Evolutionary conservation across 768 basidiomycete genomes (phyloP).

Genomic region (Lactarius sp.): DNA sequence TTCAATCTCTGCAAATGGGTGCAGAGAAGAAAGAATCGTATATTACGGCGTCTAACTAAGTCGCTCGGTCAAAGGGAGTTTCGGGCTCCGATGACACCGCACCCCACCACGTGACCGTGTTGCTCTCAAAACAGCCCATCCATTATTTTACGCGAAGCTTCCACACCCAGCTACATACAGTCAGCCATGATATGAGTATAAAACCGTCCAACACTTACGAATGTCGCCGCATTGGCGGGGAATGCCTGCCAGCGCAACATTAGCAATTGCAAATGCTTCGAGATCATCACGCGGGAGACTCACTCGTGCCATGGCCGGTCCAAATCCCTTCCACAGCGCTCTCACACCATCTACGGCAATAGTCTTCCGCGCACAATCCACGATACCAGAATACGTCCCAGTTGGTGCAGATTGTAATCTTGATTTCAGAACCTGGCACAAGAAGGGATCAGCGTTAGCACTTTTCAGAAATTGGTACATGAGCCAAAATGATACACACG

Average conservation of each 20-base stretch:
- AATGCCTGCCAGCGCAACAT: slow-evolving; percentile 59
- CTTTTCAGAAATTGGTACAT: not conserved
- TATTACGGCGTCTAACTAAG: slow-evolving; percentile 1
- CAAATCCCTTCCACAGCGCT: slow-evolving; percentile 96
- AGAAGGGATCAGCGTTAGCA: not conserved
- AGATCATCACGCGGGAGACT: slow-evolving; percentile 29
- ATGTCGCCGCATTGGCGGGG: slow-evolving; percentile 94
- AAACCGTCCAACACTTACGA: slow-evolving; percentile 48
- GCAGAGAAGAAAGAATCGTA: slow-evolving; percentile 4
- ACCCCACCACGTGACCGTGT: slow-evolving; percentile 17
- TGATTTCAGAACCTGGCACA: slow-evolving; percentile 85
- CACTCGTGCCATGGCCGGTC: slow-evolving; percentile 92
- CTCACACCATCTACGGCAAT: slow-evolving; percentile 81
- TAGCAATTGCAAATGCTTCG: not conserved
- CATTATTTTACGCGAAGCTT: slow-evolving; percentile 79
- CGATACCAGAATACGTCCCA: slow-evolving; percentile 91
- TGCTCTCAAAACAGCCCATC: slow-evolving; percentile 52
- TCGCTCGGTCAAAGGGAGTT: not conserved
- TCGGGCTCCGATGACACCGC: not conserved
- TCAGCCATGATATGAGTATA: not conserved
- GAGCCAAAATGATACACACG: slow-evolving; percentile 44
- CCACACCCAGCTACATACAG: slow-evolving; percentile 75
- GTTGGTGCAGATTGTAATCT: slow-evolving; percentile 94
- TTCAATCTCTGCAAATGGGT: slow-evolving; percentile 9
- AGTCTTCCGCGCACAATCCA: slow-evolving; percentile 91